These are phyloP conservation scores for Diplodia corticola DNA, from an alignment of 2,329 filamentous ascomycete species.

Conservation along the genomic window DNA sequence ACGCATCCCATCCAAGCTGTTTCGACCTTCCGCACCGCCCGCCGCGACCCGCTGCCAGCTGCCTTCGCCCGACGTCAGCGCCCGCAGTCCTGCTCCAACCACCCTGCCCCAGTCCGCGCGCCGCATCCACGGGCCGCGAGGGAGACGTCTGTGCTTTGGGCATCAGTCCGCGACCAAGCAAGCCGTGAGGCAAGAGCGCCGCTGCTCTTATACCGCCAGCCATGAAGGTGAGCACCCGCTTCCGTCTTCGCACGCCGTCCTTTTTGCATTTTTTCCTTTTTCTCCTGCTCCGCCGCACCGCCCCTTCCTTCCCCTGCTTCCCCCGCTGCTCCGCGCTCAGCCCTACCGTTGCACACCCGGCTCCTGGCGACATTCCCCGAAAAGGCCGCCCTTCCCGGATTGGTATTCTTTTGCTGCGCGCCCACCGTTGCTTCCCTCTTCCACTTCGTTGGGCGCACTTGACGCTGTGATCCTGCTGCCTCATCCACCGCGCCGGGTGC, in stretches of 20 bases:
- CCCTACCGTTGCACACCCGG: slow-evolving; percentile 23
- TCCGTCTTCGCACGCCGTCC: background rate
- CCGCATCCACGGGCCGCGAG: slow-evolving; percentile 20
- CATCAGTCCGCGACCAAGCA: slow-evolving; percentile 7
- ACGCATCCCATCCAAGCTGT: slow-evolving; percentile 15
- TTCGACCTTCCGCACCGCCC: slow-evolving; percentile 15
- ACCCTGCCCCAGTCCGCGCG: background rate
- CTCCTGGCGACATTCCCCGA: slow-evolving; percentile 22
- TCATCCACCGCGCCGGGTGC: slow-evolving; percentile 8
- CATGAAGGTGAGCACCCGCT: slow-evolving; percentile 9
- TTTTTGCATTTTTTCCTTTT: slow-evolving; percentile 3
- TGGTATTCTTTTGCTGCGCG: slow-evolving; percentile 21
- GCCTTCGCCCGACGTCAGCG: slow-evolving; percentile 7
- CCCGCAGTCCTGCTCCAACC: background rate
- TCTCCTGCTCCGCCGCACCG: background rate
- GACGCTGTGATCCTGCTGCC: slow-evolving; percentile 15
- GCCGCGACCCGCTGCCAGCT: slow-evolving; percentile 9
- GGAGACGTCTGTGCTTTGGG: slow-evolving; percentile 22
- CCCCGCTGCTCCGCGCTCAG: slow-evolving; percentile 19
- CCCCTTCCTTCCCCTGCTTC: slow-evolving; percentile 11
- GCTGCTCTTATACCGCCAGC: slow-evolving; percentile 20
- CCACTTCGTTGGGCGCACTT: slow-evolving; percentile 14
- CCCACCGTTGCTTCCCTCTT: slow-evolving; percentile 19
- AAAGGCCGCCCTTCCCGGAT: slow-evolving; percentile 21
- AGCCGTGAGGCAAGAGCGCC: slow-evolving; percentile 8